phyloP scores from a whole-genome alignment of 306 rosid species.

The Fragaria vesca region DNA sequence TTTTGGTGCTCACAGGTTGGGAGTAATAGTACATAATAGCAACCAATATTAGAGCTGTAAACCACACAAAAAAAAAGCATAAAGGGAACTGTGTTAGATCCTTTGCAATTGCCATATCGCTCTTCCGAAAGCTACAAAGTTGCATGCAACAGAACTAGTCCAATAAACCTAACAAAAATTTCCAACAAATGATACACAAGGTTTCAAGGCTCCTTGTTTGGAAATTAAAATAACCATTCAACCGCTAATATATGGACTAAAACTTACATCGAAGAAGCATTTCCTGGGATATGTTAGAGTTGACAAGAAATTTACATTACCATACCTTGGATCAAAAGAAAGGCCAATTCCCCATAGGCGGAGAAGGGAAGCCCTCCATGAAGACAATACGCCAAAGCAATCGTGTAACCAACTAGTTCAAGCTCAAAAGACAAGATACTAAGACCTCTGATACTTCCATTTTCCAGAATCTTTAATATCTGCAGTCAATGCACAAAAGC shows the following conservation, averaged over 20 bases:
- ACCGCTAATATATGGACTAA: background rate
- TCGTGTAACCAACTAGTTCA: constrained; percentile 84
- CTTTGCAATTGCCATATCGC: constrained; percentile 11
- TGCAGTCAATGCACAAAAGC: constrained; percentile 25
- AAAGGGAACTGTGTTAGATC: constrained; percentile 34
- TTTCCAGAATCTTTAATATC: constrained; percentile 72
- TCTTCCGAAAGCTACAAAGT: background rate
- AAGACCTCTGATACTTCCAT: constrained; percentile 82
- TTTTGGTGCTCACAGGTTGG: constrained; percentile 60
- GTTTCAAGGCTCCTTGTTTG: background rate
- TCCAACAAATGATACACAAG: background rate
- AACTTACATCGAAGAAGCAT: background rate
- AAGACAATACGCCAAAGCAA: constrained; percentile 86
- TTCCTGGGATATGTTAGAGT: background rate
- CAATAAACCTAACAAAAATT: background rate
- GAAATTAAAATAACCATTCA: background rate
- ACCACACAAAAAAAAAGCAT: constrained; percentile 17
- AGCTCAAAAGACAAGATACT: constrained; percentile 82
- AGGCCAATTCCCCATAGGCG: constrained; percentile 84
- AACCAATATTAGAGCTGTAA: constrained; percentile 73
- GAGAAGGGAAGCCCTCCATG: constrained; percentile 92
- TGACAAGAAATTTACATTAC: background rate
- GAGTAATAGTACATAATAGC: constrained; percentile 88
- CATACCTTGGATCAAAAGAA: constrained; percentile 85
- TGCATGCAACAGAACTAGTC: background rate